phyloP scores from a whole-genome alignment of 345 rosid genomes.

The Lagerstroemia speciosa region DNA sequence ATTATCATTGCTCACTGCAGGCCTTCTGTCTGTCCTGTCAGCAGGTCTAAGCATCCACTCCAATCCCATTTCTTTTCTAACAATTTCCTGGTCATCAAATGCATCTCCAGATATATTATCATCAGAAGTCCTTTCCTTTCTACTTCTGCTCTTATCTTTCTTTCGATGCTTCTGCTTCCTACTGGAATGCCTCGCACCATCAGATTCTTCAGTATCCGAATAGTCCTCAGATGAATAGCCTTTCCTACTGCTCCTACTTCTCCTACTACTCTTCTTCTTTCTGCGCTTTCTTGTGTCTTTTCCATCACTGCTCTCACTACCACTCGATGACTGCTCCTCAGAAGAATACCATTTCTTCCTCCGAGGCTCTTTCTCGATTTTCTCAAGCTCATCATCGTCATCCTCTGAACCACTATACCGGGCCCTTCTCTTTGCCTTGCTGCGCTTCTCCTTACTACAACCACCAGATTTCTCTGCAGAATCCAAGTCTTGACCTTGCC shows the following conservation, averaged over 20 bases:
- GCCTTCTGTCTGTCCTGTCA: conserved; percentile 24
- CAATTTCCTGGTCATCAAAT: conserved; percentile 35
- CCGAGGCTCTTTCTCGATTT: conserved; percentile 31
- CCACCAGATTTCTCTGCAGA: conserved; percentile 19
- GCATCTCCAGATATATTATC: conserved; percentile 13
- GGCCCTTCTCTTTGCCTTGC: conserved; percentile 23
- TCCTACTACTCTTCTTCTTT: conserved; percentile 26
- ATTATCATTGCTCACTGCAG: conserved; percentile 22
- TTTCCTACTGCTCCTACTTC: conserved; percentile 18
- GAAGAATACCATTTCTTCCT: conserved; percentile 64
- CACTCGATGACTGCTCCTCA: conserved; percentile 34
- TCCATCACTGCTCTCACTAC: conserved; percentile 11
- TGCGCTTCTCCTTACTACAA: conserved; percentile 28
- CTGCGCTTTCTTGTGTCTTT: conserved; percentile 12
- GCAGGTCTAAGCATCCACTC: conserved; percentile 86
- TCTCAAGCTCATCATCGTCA: conserved; percentile 41
- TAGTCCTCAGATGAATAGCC: conserved; percentile 19
- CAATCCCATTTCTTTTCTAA: conserved; percentile 62
- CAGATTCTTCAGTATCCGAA: conserved; percentile 17
- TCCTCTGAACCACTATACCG: conserved; percentile 32
- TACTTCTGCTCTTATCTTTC: conserved; percentile 6
- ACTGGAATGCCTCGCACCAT: conserved; percentile 13
- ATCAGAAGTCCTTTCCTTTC: conserved; percentile 3
- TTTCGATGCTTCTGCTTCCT: conserved; percentile 17
- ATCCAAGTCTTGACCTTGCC: conserved; percentile 21